Base-by-base conservation (phyloP, 495 filamentous ascomycete species). In the Umbilicaria muhlenbergii region DNA sequence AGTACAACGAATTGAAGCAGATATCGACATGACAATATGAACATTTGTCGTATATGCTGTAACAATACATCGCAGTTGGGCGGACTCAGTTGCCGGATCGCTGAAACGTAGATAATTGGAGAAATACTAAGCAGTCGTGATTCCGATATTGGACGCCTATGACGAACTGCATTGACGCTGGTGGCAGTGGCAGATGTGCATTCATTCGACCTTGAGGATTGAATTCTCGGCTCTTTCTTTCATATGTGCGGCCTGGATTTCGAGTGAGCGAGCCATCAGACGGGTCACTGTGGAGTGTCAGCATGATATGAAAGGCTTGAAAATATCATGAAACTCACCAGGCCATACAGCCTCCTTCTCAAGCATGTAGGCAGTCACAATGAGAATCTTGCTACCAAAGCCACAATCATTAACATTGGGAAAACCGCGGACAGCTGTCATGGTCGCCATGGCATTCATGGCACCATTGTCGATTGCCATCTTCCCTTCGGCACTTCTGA, bases 291-390 rank as follows among this genome's bases (percentile, higher is more conserved):
- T 33, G 32, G 13, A 32, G 42, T 11, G 51, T 72, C 57, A 69
- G 64, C 45, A 41, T 34, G 32, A 34, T 41, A 13, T 11, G 14
- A 5, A 19, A 16, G 10, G 31, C 12, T 32, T 15, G 33, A n/a
- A 15, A 21, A 48, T 33, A 21, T 8, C 37, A 21, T 39, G 4
- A 8, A 46, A 67, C 75, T 66, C 68, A 89, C 86, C 77, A 60
- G 89, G 89, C 89, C 89, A 98, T 13, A 94, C 83, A 51, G 83
- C 77, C 47, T 83, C 81, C 58, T 86, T 80, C 48, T 91, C 86
- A 45, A 98, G 73, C 71, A 94, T 81, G 62, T 81, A 82, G 13
- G 89, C 87, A 48, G 85, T 91, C 42, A 89, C 75, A 51, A 81
- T 70, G 52, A 96, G 65, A 45, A 96, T 80, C 66, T 91, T 92